Conservation (phyloP, 2,329 filamentous ascomycete species). For the Lachnellula arida region DNA sequence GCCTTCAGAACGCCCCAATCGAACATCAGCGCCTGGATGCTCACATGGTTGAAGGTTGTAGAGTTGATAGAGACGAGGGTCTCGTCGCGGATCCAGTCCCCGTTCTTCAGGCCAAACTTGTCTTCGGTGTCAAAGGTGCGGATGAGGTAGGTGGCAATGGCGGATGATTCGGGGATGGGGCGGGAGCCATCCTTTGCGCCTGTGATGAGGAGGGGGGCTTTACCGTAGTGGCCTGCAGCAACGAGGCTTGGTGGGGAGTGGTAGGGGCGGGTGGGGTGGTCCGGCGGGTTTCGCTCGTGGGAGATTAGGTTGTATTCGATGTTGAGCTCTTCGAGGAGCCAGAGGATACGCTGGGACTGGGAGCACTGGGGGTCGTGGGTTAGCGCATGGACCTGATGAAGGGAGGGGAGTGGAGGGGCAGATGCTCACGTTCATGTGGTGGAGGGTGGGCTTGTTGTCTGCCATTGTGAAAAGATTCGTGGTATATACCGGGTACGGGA, state of each 20-base stretch:
- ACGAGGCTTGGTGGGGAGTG: conserved; percentile 65
- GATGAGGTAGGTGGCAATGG: conserved; percentile 32
- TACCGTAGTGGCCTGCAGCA: conserved; percentile 76
- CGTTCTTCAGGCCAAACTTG: conserved; percentile 23
- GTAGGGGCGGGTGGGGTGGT: conserved; percentile 35
- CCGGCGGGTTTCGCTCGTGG: conserved; percentile 53
- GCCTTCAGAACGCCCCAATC: conserved; percentile 1
- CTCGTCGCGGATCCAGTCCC: conserved; percentile 32
- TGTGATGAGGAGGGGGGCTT: conserved; percentile 65
- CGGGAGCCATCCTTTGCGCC: conserved; percentile 21
- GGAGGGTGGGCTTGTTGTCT: conserved; percentile 22
- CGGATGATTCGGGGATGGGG: conserved; percentile 28
- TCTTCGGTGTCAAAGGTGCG: conserved; percentile 30
- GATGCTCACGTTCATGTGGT: conserved; percentile 25
- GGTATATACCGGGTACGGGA: neutral
- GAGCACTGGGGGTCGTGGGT: conserved; percentile 45
- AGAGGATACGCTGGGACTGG: conserved; percentile 61
- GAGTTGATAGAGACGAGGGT: conserved; percentile 21
- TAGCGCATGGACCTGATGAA: neutral
- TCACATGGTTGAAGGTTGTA: conserved; percentile 18
- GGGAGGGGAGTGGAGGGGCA: neutral
- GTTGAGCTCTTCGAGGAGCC: conserved; percentile 65
- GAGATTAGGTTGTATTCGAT: conserved; percentile 76
- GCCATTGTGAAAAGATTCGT: conserved; percentile 4
- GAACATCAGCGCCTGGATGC: conserved; percentile 22